A percentile compares a stretch with the other conserved stretches of the same genome.
These are phyloP conservation scores for Allomyces arbusculus DNA, from an alignment of 192 early-diverging fungal genomes.

Conservation along the genomic window DNA sequence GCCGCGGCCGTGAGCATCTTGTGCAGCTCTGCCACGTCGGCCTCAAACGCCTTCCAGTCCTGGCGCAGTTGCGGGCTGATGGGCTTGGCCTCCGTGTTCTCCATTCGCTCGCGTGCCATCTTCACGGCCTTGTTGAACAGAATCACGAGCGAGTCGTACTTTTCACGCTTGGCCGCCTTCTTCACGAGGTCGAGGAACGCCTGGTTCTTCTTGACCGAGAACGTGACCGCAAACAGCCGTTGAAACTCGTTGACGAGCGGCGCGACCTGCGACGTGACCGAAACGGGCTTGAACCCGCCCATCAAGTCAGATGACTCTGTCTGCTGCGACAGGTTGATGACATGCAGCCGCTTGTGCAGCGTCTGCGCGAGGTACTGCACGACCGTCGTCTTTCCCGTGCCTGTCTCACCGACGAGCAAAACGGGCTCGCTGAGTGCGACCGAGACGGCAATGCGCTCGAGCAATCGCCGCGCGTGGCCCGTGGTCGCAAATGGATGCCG, in stretches of 20 bases:
- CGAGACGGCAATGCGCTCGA: constrained; percentile 71
- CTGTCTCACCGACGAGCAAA: constrained; percentile 87
- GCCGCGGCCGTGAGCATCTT: neutral
- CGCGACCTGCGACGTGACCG: constrained; percentile 53
- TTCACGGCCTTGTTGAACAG: constrained; percentile 55
- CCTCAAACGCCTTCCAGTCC: constrained; percentile 9
- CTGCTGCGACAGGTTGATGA: constrained; percentile 96
- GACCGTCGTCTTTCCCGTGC: constrained; percentile 91
- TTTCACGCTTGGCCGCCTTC: constrained; percentile 43
- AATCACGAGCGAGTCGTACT: constrained; percentile 63
- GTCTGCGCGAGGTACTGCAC: constrained; percentile 78
- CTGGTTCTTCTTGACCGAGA: constrained; percentile 67
- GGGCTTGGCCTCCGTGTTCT: neutral
- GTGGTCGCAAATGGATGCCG: constrained; percentile 68
- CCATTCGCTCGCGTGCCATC: constrained; percentile 46
- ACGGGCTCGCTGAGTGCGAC: constrained; percentile 65
- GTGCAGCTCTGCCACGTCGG: neutral
- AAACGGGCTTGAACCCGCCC: constrained; percentile 94
- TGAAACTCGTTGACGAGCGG: constrained; percentile 72
- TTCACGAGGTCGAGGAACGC: constrained; percentile 66
- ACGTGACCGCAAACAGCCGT: constrained; percentile 60
- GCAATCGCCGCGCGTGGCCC: constrained; percentile 46
- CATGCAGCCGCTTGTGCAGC: constrained; percentile 48
- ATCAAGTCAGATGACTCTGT: constrained; percentile 81
- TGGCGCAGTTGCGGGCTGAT: neutral